Percentiles rank a stretch among this genome's conserved stretches.
These are phyloP conservation scores for Ceratobasidium sp. DNA, from an alignment of 1,284 basidiomycete species.

Conservation along the genomic window DNA sequence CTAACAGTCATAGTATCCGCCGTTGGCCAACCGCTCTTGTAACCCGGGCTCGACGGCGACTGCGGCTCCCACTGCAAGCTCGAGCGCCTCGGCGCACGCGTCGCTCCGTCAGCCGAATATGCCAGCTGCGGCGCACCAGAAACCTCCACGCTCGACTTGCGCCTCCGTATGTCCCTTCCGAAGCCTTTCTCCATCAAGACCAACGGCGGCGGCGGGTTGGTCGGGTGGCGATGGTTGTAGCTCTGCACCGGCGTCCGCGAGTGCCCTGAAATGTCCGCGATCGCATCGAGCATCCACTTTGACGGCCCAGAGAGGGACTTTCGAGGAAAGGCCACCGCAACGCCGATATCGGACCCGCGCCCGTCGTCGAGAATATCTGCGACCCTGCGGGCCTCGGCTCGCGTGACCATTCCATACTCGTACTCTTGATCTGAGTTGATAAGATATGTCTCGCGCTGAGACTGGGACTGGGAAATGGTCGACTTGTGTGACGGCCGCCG, in stretches of 20 bases:
- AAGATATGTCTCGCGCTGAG: neutral
- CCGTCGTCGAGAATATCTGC: conserved; percentile 59
- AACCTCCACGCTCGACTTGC: conserved; percentile 35
- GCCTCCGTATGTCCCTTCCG: neutral
- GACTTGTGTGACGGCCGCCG: conserved; percentile 21
- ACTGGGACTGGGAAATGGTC: neutral
- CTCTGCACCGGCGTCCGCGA: conserved; percentile 25
- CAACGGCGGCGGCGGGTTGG: conserved; percentile 9
- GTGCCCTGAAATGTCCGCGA: conserved; percentile 68
- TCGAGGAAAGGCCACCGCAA: conserved; percentile 1
- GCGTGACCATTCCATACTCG: conserved; percentile 44
- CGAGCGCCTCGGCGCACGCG: neutral
- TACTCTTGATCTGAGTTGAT: conserved; percentile 41
- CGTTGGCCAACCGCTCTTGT: conserved; percentile 20
- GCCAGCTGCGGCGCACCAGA: neutral
- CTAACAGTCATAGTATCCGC: neutral
- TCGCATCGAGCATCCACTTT: conserved; percentile 84
- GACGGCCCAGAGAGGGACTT: conserved; percentile 31
- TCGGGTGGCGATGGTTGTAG: conserved; percentile 41
- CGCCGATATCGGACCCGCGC: conserved; percentile 40
- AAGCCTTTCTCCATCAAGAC: conserved; percentile 17
- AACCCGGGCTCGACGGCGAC: conserved; percentile 36
- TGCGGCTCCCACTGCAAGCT: conserved; percentile 48
- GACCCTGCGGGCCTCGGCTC: conserved; percentile 51
- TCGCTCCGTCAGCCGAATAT: neutral